Base-by-base conservation (phyloP, 441 rosid genomes). In the Brassica hybrid region DNA sequence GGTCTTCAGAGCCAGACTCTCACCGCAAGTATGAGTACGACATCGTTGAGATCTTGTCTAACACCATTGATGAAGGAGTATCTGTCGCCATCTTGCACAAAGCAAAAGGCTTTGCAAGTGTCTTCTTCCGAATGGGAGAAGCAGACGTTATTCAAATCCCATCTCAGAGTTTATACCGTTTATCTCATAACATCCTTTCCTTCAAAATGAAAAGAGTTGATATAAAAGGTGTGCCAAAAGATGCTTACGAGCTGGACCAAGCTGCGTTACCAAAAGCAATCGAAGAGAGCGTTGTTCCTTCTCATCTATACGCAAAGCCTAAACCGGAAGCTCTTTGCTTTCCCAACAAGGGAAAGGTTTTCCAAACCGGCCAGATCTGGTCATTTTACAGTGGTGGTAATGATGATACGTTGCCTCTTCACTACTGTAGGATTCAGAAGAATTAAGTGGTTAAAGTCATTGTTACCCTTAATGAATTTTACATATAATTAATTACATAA, bases 361-460 rank as follows among this genome's bases (percentile, higher is more conserved):
- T 58, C 4, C 30, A 58, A 19, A 58, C 62, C 2, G 62, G 62
- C 30, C 62, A 58, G 62, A 16, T 91, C 19, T 94, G 98, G 97
- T 82, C 98, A 41, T 64, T 88, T 75, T 87, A 84, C 78, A 10
- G 87, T 14, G 87, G 84, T 52, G 87, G n/a, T n/a, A n/a, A 86
- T n/a, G n/a, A n/a, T 58, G 94, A 88, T 75, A 77, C 88, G 64
- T 82, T 94, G 83, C 97, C 97, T 6, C 88, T 85, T 81, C 83
- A 87, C 83, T 91, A 91, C 71, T 83, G 85, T 66, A 79, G 50
- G 80, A 86, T 94, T 64, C 77, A 48, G 6, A 80, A 80, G 67
- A n/a, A n/a, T n/a, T n/a, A n/a, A n/a, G n/a, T n/a, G n/a, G n/a
- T n/a, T n/a, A n/a, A n/a, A n/a, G n/a, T n/a, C n/a, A n/a, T n/a